phyloP scores from a whole-genome alignment of 805 yeast species.

The Soucietia sequanensis region DNA sequence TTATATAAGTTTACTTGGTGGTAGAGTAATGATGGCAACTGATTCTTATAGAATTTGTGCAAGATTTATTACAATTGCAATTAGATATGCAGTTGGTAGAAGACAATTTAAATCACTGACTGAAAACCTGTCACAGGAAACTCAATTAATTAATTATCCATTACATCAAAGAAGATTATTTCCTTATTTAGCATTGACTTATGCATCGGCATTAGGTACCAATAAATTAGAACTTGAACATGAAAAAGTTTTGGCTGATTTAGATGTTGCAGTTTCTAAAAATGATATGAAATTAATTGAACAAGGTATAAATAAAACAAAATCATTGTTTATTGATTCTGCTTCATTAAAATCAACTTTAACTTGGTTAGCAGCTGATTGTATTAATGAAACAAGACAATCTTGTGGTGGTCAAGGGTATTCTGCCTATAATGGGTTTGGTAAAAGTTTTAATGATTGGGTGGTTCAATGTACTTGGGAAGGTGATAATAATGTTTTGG shows the following conservation, averaged over 20 bases:
- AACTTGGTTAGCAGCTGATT: constrained; percentile 79
- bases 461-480: constrained; percentile 99
- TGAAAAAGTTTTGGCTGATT: constrained; percentile 45
- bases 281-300: constrained; percentile 46
- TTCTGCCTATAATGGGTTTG: constrained; percentile 89
- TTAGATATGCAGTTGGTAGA: constrained; percentile 86
- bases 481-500: constrained; percentile 89
- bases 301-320: constrained; percentile 57
- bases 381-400: constrained; percentile 89
- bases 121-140: constrained; percentile 46
- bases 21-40: constrained; percentile 86
- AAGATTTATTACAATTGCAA: constrained; percentile 77
- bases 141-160: constrained; percentile 80
- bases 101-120: constrained; percentile 66
- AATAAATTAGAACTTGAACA: constrained; percentile 56
- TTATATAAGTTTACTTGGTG: constrained; percentile 82
- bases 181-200: constrained; percentile 80
- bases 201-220: constrained; percentile 73
- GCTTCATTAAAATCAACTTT: constrained; percentile 87
- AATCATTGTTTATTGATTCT: constrained; percentile 77
- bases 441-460: constrained; percentile 87
- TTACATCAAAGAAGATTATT: constrained; percentile 84
- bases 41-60: constrained; percentile 83
- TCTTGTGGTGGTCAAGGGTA: constrained; percentile 97
- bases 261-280: constrained; percentile 53